Percentiles rank a stretch among this genome's conserved stretches.
Evolutionary conservation across 2,329 filamentous ascomycete genomes (phyloP).

Genomic region (Endocalyx cinctus): DNA sequence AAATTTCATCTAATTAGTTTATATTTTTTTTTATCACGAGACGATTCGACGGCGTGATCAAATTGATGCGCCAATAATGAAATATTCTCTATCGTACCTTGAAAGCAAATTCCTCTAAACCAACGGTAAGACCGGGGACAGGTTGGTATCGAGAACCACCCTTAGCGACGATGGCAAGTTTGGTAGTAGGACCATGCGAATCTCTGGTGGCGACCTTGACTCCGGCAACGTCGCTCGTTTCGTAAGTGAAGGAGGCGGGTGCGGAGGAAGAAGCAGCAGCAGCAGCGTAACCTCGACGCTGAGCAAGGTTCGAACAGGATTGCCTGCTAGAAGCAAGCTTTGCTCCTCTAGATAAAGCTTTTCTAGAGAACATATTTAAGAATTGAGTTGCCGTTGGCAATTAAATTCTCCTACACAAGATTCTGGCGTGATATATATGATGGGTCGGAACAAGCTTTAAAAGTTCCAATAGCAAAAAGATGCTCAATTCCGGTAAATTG

Average conservation of each 20-base stretch:
- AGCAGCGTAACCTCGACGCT: conserved; percentile 51
- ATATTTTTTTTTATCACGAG: no score
- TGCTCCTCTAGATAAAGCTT: conserved; percentile 53
- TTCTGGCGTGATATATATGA: no score
- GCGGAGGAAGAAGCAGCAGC: conserved; percentile 52
- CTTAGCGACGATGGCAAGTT: conserved; percentile 87
- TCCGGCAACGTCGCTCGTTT: conserved; percentile 78
- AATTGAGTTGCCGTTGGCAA: conserved; percentile 50
- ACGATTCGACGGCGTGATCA: no score
- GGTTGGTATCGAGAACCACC: conserved; percentile 92
- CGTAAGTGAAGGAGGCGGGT: conserved; percentile 73
- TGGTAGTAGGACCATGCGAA: conserved; percentile 80
- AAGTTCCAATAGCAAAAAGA: conserved; percentile 28
- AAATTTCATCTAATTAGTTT: conserved; percentile 44
- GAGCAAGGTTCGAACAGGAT: conserved; percentile 50
- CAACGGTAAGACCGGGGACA: conserved; percentile 82
- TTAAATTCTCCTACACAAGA: no score
- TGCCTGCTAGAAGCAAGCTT: conserved; percentile 54
- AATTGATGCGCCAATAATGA: no score
- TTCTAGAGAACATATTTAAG: conserved; percentile 60
- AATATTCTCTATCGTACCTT: conserved; percentile 66
- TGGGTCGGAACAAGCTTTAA: no score
- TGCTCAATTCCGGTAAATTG: conserved; percentile 27
- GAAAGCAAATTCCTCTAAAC: conserved; percentile 93
- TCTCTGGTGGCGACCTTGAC: conserved; percentile 93